Conservation (phyloP, 2,329 filamentous ascomycete genomes). For the Bisporella sp. region DNA sequence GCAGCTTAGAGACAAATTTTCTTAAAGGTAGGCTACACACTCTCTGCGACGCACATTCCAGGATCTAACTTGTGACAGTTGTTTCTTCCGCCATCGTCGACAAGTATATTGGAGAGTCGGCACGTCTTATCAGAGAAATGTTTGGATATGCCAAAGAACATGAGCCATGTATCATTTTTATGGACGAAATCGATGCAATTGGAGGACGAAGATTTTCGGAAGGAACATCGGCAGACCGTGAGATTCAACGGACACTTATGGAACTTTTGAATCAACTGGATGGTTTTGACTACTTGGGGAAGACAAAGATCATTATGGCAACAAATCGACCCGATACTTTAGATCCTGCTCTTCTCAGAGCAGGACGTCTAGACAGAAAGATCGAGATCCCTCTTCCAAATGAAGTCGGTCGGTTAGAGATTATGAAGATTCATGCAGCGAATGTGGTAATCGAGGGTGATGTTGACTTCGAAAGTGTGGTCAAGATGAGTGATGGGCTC, state of each 20-base stretch:
- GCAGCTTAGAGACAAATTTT: constrained; percentile 96
- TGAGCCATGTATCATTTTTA: constrained; percentile 99
- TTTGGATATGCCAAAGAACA: constrained; percentile 99
- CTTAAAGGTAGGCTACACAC: constrained; percentile 65
- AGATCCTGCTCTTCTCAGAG: constrained; percentile 85
- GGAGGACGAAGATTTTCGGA: constrained; percentile 95
- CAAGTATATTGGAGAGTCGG: constrained; percentile 99
- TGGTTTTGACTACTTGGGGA: constrained; percentile 97
- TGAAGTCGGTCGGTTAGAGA: constrained; percentile 91
- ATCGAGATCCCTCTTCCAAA: constrained; percentile 97
- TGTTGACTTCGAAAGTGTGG: constrained; percentile 97
- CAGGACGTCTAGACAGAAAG: constrained; percentile 91
- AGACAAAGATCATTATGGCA: constrained; percentile 99
- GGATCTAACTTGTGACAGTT: constrained; percentile 45
- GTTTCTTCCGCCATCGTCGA: constrained; percentile 98
- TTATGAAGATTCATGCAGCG: constrained; percentile 92
- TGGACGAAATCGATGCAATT: constrained; percentile 99
- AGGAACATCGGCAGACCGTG: constrained; percentile 92
- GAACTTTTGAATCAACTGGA: constrained; percentile 97
- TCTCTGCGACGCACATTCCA: too few relatives aligned
- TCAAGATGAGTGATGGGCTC: constrained; percentile 98
- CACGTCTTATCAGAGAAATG: constrained; percentile 96
- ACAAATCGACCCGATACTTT: constrained; percentile 96
- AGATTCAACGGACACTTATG: constrained; percentile 98
- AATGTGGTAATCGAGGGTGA: constrained; percentile 87